These are phyloP conservation scores for Pseudopediastrum boryanum DNA, from an alignment of 139 green algal genomes.

Conservation along the genomic window DNA sequence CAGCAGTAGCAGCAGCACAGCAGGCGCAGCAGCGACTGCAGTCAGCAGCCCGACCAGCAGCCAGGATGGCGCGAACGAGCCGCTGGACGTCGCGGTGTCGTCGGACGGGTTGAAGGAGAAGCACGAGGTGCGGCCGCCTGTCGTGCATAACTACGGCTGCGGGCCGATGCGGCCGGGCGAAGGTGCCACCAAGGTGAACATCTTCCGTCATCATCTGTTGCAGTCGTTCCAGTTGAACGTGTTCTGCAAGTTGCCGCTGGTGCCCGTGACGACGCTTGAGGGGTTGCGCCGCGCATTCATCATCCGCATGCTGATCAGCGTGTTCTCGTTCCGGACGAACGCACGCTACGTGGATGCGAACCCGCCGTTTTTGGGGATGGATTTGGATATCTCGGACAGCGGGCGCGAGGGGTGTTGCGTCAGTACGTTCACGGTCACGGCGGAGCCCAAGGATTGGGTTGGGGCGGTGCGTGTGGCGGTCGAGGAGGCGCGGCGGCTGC, in stretches of 20 bases:
- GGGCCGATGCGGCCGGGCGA: conserved; percentile 40
- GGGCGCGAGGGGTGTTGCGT: conserved; percentile 94
- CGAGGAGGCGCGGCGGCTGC: conserved; percentile 89
- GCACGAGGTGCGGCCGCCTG: conserved; percentile 85
- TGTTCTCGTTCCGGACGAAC: conserved; percentile 94
- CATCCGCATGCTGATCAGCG: conserved; percentile 87
- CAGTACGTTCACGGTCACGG: conserved; percentile 91
- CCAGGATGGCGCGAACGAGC: conserved; percentile 28
- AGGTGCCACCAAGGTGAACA: conserved; percentile 53
- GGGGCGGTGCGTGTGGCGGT: conserved; percentile 72
- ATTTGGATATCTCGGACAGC: conserved; percentile 91
- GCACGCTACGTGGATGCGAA: conserved; percentile 51
- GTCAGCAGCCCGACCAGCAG: conserved; percentile 31
- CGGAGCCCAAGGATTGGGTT: conserved; percentile 90
- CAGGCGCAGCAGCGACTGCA: background rate
- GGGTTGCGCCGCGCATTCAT: conserved; percentile 86
- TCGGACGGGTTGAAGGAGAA: conserved; percentile 54
- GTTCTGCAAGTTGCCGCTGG: conserved; percentile 96
- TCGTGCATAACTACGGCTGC: conserved; percentile 73
- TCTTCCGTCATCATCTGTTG: conserved; percentile 96
- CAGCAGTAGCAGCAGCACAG: conserved; percentile 11
- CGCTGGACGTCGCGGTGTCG: background rate
- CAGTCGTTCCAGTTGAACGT: conserved; percentile 94
- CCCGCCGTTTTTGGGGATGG: conserved; percentile 87
- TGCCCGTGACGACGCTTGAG: conserved; percentile 67